Conservation (phyloP, 1,139 yeast genomes). For the Suhomyces terraborum region DNA sequence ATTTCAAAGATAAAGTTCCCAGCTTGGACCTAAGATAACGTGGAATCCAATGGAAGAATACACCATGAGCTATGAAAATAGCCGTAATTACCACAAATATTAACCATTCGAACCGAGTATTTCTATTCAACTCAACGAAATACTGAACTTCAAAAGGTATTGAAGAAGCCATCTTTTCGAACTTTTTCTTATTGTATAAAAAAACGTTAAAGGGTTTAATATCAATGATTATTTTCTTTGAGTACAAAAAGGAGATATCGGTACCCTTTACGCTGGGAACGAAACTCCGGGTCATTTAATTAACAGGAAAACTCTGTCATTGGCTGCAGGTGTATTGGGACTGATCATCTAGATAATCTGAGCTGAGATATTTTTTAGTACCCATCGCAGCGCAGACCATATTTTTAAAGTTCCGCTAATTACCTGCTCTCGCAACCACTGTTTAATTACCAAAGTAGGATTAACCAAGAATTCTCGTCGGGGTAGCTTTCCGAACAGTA, state of each 20-base stretch:
- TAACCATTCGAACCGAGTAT: conserved; percentile 40
- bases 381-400: background rate
- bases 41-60: conserved; percentile 47
- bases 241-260: conserved; percentile 7
- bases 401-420: background rate
- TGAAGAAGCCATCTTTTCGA: conserved; percentile 8
- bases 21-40: conserved; percentile 22
- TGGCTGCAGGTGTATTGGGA: conserved; percentile 3
- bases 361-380: background rate
- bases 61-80: conserved; percentile 39
- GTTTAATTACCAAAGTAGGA: background rate
- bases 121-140: conserved; percentile 39
- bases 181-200: background rate
- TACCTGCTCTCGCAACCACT: background rate
- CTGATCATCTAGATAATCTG: conserved; percentile 6
- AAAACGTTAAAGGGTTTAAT: background rate
- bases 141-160: conserved; percentile 37
- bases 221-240: background rate
- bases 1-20: conserved; percentile 10
- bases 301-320: background rate
- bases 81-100: conserved; percentile 30
- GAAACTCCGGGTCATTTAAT: background rate
- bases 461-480: background rate
- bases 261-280: background rate
- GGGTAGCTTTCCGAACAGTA: too few species aligned